Conservation (phyloP, 176 grass and related monocot species). For the Cymbopogon citratus region DNA sequence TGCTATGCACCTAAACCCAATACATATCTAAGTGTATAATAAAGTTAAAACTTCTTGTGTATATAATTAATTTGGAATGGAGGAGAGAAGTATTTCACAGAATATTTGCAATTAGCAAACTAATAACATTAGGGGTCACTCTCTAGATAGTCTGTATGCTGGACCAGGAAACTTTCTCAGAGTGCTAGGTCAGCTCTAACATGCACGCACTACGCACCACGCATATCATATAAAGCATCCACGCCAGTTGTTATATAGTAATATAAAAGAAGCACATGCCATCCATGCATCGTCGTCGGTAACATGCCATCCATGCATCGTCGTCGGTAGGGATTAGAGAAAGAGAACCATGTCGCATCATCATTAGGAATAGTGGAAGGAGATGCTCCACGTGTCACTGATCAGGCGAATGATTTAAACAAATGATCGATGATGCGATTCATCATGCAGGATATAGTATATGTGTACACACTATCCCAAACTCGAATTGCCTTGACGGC, state of each 20-base stretch:
- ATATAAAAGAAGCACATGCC: not conserved
- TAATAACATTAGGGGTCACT: not conserved
- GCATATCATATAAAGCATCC: not conserved
- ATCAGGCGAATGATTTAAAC: not conserved
- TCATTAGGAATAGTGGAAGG: not conserved
- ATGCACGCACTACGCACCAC: not conserved
- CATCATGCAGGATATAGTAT: not conserved
- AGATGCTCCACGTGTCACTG: not conserved
- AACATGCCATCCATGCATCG: not conserved
- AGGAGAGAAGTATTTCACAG: too few relatives aligned
- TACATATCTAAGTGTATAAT: not conserved
- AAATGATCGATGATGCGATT: not conserved
- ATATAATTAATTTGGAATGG: not conserved
- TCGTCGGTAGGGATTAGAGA: not conserved
- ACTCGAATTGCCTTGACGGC: too few relatives aligned
- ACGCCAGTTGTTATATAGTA: not conserved
- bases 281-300: not conserved
- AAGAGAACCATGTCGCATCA: not conserved
- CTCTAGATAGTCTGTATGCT: not conserved
- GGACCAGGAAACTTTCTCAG: not conserved
- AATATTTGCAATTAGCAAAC: not conserved
- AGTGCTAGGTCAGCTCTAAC: slow-evolving; percentile 2
- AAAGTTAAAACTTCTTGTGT: not conserved
- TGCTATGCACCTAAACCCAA: too few relatives aligned
- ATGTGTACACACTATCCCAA: not conserved